Conservation (phyloP, 179 eudicot genomes). For the Beta lomatogona region DNA sequence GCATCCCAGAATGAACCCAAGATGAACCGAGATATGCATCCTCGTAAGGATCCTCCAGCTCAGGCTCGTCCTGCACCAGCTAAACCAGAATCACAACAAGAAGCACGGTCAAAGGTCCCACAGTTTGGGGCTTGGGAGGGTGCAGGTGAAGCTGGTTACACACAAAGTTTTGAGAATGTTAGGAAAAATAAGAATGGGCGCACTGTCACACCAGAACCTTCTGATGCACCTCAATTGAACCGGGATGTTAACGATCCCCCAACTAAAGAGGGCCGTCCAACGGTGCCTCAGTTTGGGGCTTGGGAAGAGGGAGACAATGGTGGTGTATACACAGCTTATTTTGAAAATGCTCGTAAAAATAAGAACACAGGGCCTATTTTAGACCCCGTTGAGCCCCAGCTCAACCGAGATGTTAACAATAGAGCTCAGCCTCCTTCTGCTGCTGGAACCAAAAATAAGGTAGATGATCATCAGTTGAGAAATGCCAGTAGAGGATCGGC, state of each 20-base stretch:
- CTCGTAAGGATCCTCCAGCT: constrained; percentile 13
- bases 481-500: constrained; percentile 27
- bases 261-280: constrained; percentile 20
- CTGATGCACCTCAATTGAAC: constrained; percentile 27
- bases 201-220: constrained; percentile 14
- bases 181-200: constrained; percentile 21
- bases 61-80: constrained; percentile 25
- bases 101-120: constrained; percentile 32
- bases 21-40: constrained; percentile 28
- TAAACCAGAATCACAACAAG: constrained; percentile 28
- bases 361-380: constrained; percentile 19
- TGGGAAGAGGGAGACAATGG: constrained; percentile 37
- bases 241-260: constrained; percentile 10
- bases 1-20: constrained; percentile 18
- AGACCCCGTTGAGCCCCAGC: constrained; percentile 28
- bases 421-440: constrained; percentile 11
- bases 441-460: constrained; percentile 16
- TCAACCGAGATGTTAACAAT: constrained; percentile 34
- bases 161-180: constrained; percentile 29
- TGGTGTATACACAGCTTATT: constrained; percentile 29
- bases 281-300: constrained; percentile 39
- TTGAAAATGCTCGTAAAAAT: constrained; percentile 31
- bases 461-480: constrained; percentile 20
- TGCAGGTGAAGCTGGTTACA: constrained; percentile 32
- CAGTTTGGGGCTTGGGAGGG: constrained; percentile 38